Percentiles rank a stretch among this genome's conserved stretches.
Evolutionary conservation across 345 rosid genomes (phyloP).

Genomic region (Populus davidiana): DNA sequence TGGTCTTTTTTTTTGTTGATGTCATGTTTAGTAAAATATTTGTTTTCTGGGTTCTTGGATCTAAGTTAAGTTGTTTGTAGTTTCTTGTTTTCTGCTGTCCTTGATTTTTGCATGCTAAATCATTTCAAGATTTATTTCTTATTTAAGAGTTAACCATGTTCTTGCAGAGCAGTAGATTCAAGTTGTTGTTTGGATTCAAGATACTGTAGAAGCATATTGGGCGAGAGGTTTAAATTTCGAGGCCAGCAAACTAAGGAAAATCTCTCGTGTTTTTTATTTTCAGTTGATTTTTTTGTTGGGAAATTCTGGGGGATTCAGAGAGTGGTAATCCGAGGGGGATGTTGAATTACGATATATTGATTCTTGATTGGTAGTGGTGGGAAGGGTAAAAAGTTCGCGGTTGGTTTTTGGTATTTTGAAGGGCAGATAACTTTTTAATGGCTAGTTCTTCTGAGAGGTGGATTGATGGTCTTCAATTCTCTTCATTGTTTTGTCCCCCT

Average conservation of each 20-base stretch:
- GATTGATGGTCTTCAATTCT: conserved; percentile 88
- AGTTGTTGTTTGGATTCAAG: not conserved
- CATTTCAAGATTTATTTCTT: not conserved
- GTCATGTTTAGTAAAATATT: not conserved
- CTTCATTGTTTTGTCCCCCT: conserved; percentile 82
- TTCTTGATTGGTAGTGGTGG: conserved; percentile 47
- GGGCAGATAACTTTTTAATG: conserved; percentile 36
- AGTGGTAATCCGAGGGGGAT: conserved; percentile 19
- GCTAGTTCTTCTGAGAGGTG: conserved; percentile 79
- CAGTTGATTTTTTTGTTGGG: not conserved
- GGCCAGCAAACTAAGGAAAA: not conserved
- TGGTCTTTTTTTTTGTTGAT: not conserved
- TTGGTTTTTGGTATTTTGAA: not conserved
- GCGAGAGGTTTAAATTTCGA: not conserved
- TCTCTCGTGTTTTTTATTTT: not conserved
- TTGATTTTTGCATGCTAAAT: not conserved
- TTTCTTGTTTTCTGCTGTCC: not conserved
- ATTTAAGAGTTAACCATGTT: not conserved
- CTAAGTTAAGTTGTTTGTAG: not conserved
- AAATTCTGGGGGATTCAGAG: conserved; percentile 14
- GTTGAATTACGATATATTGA: conserved; percentile 46
- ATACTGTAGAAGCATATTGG: not conserved
- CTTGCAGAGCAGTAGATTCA: conserved; percentile 13
- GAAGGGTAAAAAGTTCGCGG: not conserved
- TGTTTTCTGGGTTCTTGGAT: not conserved